These are phyloP conservation scores for Dictyostelium intermedium DNA, from an alignment of 78 protist species.

Conservation along the genomic window DNA sequence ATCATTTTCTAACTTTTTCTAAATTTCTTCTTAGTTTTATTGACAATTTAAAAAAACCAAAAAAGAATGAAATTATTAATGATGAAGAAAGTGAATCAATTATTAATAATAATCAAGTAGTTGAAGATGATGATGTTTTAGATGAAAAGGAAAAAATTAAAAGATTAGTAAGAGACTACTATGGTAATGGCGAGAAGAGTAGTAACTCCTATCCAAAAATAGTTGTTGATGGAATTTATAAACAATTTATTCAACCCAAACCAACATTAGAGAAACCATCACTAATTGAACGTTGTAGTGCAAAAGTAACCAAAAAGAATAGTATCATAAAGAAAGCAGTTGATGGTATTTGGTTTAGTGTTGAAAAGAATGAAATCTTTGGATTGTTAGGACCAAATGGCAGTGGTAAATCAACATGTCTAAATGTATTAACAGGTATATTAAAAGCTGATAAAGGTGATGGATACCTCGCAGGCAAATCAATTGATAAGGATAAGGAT, in stretches of 20 bases:
- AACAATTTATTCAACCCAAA: constrained; percentile 25
- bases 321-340: constrained; percentile 29
- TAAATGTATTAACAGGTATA: constrained; percentile 61
- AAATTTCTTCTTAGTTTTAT: background rate
- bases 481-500: background rate
- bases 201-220: constrained; percentile 4
- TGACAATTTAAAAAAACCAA: background rate
- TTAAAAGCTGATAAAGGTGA: constrained; percentile 58
- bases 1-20: too few relatives aligned
- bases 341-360: constrained; percentile 55
- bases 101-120: too few relatives aligned
- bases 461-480: background rate
- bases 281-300: background rate
- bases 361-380: constrained; percentile 82
- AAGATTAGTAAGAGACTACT: background rate
- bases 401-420: constrained; percentile 94
- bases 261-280: constrained; percentile 14
- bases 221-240: constrained; percentile 27
- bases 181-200: background rate
- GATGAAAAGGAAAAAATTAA: constrained; percentile 1
- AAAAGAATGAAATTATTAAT: background rate
- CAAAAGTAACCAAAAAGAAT: background rate
- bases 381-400: constrained; percentile 96
- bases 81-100: background rate
- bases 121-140: constrained; percentile 20